These are phyloP conservation scores for Trypanosoma caninum DNA, from an alignment of 208 protist genomes.

Conservation along the genomic window DNA sequence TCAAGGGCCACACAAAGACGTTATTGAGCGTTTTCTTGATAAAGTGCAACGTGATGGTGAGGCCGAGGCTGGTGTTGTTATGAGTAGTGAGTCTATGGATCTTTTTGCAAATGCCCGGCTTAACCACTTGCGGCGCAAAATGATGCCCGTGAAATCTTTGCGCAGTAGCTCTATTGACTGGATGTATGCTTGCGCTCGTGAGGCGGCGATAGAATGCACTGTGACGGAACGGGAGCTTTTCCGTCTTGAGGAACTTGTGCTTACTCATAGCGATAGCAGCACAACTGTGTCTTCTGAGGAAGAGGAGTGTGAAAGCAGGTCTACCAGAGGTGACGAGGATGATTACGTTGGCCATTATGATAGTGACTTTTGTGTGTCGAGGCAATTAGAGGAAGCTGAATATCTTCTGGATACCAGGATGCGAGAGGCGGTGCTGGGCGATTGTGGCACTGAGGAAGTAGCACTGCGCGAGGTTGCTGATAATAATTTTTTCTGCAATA, in stretches of 20 bases:
- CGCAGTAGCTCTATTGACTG: slow-evolving; percentile 32
- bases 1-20: neutral
- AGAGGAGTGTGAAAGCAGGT: too few species aligned
- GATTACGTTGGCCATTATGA: neutral
- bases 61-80: neutral
- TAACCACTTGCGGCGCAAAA: slow-evolving; percentile 4
- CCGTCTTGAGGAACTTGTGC: slow-evolving; percentile 13
- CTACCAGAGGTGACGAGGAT: neutral
- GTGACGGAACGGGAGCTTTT: slow-evolving; percentile 23
- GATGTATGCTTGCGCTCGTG: slow-evolving; percentile 31
- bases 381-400: slow-evolving; percentile 12
- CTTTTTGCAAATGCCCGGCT: neutral
- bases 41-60: neutral
- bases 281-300: too few species aligned
- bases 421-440: slow-evolving; percentile 11
- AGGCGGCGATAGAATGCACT: slow-evolving; percentile 23
- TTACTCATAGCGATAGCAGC: neutral
- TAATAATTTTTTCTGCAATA: slow-evolving; percentile 38
- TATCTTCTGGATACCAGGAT: slow-evolving; percentile 1
- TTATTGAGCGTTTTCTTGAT: slow-evolving; percentile 15
- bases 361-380: neutral
- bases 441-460: neutral
- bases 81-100: neutral
- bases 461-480: slow-evolving; percentile 15
- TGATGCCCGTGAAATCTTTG: slow-evolving; percentile 15